Evolutionary conservation across 352 stramenopile species (phyloP), one percentile per base, ranked within the genome.

Genomic region (Globisporangium emineosum): DNA sequence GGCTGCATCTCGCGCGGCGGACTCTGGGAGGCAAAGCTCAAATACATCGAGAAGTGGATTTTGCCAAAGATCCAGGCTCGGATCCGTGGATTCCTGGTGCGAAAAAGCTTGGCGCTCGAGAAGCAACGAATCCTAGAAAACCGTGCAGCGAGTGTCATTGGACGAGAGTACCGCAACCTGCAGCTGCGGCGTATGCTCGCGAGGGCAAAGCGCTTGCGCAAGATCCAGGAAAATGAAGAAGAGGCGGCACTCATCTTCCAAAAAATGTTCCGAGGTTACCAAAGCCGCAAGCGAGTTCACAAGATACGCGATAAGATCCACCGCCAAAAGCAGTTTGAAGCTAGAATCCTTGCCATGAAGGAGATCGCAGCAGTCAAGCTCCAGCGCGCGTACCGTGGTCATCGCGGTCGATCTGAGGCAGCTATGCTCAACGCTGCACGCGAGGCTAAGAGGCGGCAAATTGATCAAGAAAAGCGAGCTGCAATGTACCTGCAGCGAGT

Each of bases 31-130:
- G 79, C 84, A 32, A 90, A 87, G 32, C 74, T 91, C 25, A 75
- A 78, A 12, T 89, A 82, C 57, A 81, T 95, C 7, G 81, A 90
- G 53, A 72, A 74, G 30, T 73, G 66, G 25, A 75, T 83, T 42
- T 66, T 96, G 9, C 84, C 89, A 2, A 85, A 81, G 43, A 87
- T 94, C 13, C 89, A 97, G 70, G 89, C 75, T 13, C 77, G 76
- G n/a, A 73, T 91, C 2, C 85, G 89, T 56, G 88, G 89, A n/a
- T 93, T 91, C 51, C 73, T 94, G 1, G 66, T 73, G 21, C 79
- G 88, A 4, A 86, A 90, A 30, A 37, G 63, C 1, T 57, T 90
- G n/a, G 62, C 60, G 19, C 17, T 29, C 2, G 66, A 81, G 57
- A 76, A 74, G 1, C 69, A 73, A 10, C 52, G 67, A 15, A 50